Evolutionary conservation across 495 filamentous ascomycete genomes (phyloP), one percentile per base, ranked within the genome.

Genomic region (Podospora anserina): DNA sequence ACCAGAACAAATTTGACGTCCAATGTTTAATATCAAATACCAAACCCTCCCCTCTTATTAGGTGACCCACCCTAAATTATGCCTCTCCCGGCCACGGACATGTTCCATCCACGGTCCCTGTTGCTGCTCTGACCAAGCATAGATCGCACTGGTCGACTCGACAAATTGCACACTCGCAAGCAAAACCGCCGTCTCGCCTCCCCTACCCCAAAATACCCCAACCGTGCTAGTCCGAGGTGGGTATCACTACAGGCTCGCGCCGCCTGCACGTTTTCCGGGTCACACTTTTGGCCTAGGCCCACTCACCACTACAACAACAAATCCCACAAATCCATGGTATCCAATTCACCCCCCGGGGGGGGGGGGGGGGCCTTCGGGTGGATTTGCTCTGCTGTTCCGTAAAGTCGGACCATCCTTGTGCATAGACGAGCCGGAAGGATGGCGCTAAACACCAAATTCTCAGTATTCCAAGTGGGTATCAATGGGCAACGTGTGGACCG

Each of bases 231-330:
- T 6, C 57, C 63, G 3, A 18, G 27, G 26, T 39, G 56, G 61
- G 61, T 57, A 55, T 60, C 59, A 64, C 44, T 64, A 64, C 61
- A 67, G 34, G 39, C 39, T 70, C 61, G 69, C 69, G 61, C 62
- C 65, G 56, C 9, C 65, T 66, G 68, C 68, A 69, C 68, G 68
- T 69, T 69, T 63, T 65, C 23, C 61, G 61, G 61, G 69, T 67
- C 28, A 54, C 61, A 63, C 44, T 27, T 57, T 18, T 26, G 18
- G 61, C 30, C 49, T 67, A 64, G 68, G 27, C 34, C 23, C 65
- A 34, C 56, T 16, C 27, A 39, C 23, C 65, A 34, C 56, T 16
- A 39, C 28, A 20, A 53, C 26, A n/a, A 32, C 9, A n/a, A 32
- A n/a, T 23, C 55, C 5, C 5, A 23, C 54, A 54, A 49, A 49